phyloP scores from a whole-genome alignment of 2,329 filamentous ascomycete species.

The Penicillium italicum region DNA sequence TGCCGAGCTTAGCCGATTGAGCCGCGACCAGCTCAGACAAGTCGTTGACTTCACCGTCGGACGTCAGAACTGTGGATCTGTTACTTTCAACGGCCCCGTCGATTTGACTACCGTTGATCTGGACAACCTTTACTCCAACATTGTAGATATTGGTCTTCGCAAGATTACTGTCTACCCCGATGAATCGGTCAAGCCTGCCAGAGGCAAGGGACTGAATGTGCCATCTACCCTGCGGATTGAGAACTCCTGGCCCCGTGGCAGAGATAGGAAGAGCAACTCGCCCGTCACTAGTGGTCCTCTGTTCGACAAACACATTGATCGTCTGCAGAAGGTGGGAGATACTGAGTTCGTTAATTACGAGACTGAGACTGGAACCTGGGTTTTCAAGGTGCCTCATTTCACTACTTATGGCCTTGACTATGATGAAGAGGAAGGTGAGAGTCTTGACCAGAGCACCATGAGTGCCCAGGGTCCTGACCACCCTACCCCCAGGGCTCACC shows the following conservation, averaged over 20 bases:
- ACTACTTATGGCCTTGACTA: slow-evolving; percentile 90
- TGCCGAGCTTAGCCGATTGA: slow-evolving; percentile 74
- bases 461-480: slow-evolving; percentile 50
- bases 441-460: slow-evolving; percentile 50
- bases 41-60: slow-evolving; percentile 77
- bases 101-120: slow-evolving; percentile 77
- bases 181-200: slow-evolving; percentile 70
- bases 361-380: slow-evolving; percentile 76
- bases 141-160: slow-evolving; percentile 73
- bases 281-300: slow-evolving; percentile 60
- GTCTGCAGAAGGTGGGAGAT: slow-evolving; percentile 72
- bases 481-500: slow-evolving; percentile 41
- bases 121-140: slow-evolving; percentile 71
- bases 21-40: slow-evolving; percentile 70
- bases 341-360: slow-evolving; percentile 83
- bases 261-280: slow-evolving; percentile 55
- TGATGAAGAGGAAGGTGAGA: slow-evolving; percentile 59
- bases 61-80: slow-evolving; percentile 72
- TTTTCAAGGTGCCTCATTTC: slow-evolving; percentile 91
- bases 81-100: slow-evolving; percentile 76
- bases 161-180: slow-evolving; percentile 84
- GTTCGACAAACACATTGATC: slow-evolving; percentile 74
- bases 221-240: slow-evolving; percentile 82
- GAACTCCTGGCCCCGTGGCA: slow-evolving; percentile 83
- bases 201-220: slow-evolving; percentile 87